These are phyloP conservation scores for Cucurbita moschata DNA, from an alignment of 306 rosid species.

Conservation along the genomic window DNA sequence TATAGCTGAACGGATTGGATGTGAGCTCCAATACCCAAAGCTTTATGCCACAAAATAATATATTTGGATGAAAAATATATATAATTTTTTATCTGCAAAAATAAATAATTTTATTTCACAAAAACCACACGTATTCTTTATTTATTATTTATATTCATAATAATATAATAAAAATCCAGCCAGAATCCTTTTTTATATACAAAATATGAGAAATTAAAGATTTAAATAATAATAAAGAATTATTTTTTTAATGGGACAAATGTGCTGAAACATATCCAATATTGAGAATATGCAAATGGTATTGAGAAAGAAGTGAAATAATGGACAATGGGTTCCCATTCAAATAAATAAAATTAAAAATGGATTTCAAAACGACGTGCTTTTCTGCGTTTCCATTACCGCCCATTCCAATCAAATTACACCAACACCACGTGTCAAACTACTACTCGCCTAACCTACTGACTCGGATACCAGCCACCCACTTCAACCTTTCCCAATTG, in stretches of 20 bases:
- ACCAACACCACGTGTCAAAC: constrained; percentile 1
- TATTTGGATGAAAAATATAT: neutral
- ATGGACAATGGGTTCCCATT: neutral
- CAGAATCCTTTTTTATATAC: too few species aligned
- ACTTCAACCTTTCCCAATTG: neutral
- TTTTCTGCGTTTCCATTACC: constrained; percentile 7
- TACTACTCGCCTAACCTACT: neutral
- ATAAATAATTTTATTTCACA: too few species aligned
- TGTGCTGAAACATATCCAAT: neutral
- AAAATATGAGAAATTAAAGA: too few species aligned
- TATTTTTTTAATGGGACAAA: neutral
- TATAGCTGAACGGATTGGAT: neutral
- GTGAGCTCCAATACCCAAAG: neutral
- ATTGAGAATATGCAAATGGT: neutral
- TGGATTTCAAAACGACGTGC: neutral
- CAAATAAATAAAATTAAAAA: too few species aligned
- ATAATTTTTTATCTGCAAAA: too few species aligned
- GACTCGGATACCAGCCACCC: neutral
- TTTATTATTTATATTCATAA: too few species aligned
- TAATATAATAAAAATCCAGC: too few species aligned
- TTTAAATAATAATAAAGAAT: too few species aligned
- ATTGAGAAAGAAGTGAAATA: neutral
- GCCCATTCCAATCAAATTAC: neutral
- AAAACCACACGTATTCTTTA: too few species aligned
- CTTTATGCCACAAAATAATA: neutral